Evolutionary conservation across 2,329 filamentous ascomycete genomes (phyloP).

Genomic region (Chaetomium sp.): DNA sequence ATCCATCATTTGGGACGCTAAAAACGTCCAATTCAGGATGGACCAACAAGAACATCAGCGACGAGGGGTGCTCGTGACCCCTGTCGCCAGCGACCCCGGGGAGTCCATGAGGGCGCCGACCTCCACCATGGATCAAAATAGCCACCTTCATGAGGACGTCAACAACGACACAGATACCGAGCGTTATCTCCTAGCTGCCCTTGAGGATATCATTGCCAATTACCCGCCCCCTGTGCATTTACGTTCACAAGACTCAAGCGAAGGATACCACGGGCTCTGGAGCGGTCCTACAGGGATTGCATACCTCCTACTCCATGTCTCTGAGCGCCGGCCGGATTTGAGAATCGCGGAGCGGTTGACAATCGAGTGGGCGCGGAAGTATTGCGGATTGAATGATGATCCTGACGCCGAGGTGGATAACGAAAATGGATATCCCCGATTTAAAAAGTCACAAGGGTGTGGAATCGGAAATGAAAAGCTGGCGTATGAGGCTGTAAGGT

Average conservation of each 20-base stretch:
- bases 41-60: too few species aligned
- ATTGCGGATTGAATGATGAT: constrained; percentile 37
- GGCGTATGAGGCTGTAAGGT: constrained; percentile 39
- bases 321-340: constrained; percentile 37
- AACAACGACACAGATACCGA: constrained; percentile 24
- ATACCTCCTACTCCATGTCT: constrained; percentile 48
- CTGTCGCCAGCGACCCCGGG: too few species aligned
- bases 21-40: too few species aligned
- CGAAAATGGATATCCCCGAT: too few species aligned
- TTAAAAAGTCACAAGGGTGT: constrained; percentile 35
- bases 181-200: constrained; percentile 28
- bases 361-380: constrained; percentile 41
- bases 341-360: constrained; percentile 36
- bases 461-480: constrained; percentile 46
- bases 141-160: constrained; percentile 17
- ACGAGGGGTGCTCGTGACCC: too few species aligned
- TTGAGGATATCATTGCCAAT: constrained; percentile 33
- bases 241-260: constrained; percentile 21
- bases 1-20: too few species aligned
- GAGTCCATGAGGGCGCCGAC: constrained; percentile 8
- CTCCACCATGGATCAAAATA: constrained; percentile 17
- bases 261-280: constrained; percentile 42
- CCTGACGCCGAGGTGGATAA: too few species aligned
- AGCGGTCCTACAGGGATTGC: constrained; percentile 50
- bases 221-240: constrained; percentile 32